Base-by-base conservation (phyloP, 805 yeast genomes). In the Saccharomycopsis selenospora region DNA sequence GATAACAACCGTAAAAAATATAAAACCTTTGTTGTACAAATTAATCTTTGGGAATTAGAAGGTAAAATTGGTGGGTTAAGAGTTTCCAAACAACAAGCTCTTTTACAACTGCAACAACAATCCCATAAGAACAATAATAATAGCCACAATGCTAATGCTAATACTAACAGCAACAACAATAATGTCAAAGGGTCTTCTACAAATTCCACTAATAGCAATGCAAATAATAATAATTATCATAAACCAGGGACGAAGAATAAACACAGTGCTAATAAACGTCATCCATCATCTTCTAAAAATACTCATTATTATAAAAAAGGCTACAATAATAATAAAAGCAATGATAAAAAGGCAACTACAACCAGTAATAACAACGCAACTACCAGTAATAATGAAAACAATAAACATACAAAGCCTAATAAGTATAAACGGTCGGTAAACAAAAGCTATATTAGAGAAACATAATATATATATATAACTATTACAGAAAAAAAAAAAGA, bases 21-120 rank as follows among this genome's bases (percentile, higher is more conserved):
- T 59, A 59, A 70, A 36, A 66, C 72, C 1, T 66, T 65, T 45
- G 62, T 68, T 14, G 72, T 72, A 2, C 69, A 67, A 47, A 69
- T 72, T 7, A 73, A 70, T 49, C 56, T 69, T 6, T 59, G 62
- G 18, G 75, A 72, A 45, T 54, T 72, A 22, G 76, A 72, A 22
- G 72, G 67, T 3, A 62, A 57, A 46, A 53, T 61, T 13, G 59
- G 61, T 18, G 66, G 65, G 10, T 33, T 62, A 8, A 56, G 59
- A 40, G 58, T 53, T 5, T 48, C 55, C 17, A 57, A 51, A 38
- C 51, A 43, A 20, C 47, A 45, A 23, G 7, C 29, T 23, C 28
- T 6, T 25, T 6, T 25, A 40, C 40, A 25, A 10, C 38, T n/a
- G 7, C 44, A 14, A 27, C 18, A 41, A 25, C 11, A 13, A 7